phyloP scores from a whole-genome alignment of 2,329 filamentous ascomycete genomes.

The Claviceps africana region DNA sequence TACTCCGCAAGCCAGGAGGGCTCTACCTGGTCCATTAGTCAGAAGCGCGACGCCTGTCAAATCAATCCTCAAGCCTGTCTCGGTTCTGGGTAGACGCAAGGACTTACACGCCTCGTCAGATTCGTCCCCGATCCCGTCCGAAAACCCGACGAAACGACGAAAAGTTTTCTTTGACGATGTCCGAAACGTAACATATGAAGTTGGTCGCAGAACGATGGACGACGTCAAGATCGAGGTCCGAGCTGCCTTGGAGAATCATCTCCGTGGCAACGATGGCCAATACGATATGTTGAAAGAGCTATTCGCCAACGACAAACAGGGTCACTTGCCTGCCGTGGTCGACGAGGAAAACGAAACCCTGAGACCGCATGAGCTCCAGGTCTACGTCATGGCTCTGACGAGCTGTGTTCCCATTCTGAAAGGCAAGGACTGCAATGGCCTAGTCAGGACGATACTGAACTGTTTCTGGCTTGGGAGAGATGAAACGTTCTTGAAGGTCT shows the following conservation, averaged over 20 bases:
- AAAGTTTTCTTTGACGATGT: slow-evolving; percentile 46
- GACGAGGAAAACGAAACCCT: slow-evolving; percentile 33
- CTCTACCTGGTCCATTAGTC: slow-evolving; percentile 18
- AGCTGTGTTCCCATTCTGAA: slow-evolving; percentile 45
- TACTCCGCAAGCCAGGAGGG: slow-evolving; percentile 21
- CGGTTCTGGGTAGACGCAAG: slow-evolving; percentile 31
- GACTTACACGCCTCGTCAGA: slow-evolving; percentile 29
- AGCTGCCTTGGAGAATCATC: slow-evolving; percentile 42
- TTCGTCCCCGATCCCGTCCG: slow-evolving; percentile 20
- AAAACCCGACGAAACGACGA: slow-evolving; percentile 37
- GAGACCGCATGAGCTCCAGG: slow-evolving; percentile 41
- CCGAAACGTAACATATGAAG: slow-evolving; percentile 41
- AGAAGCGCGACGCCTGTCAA: slow-evolving; percentile 30
- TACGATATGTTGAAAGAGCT: slow-evolving; percentile 48
- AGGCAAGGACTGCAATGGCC: slow-evolving; percentile 41
- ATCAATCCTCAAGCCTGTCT: slow-evolving; percentile 37
- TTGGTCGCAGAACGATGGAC: slow-evolving; percentile 37
- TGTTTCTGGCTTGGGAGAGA: slow-evolving; percentile 53
- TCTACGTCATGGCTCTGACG: slow-evolving; percentile 49
- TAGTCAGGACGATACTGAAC: slow-evolving; percentile 44
- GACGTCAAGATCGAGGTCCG: slow-evolving; percentile 42
- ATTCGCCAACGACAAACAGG: slow-evolving; percentile 36
- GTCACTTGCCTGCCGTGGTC: slow-evolving; percentile 23
- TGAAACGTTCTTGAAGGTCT: slow-evolving; percentile 51
- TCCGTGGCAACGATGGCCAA: slow-evolving; percentile 41